phyloP scores from a whole-genome alignment of 441 rosid species.

The Erysimum pusillum region DNA sequence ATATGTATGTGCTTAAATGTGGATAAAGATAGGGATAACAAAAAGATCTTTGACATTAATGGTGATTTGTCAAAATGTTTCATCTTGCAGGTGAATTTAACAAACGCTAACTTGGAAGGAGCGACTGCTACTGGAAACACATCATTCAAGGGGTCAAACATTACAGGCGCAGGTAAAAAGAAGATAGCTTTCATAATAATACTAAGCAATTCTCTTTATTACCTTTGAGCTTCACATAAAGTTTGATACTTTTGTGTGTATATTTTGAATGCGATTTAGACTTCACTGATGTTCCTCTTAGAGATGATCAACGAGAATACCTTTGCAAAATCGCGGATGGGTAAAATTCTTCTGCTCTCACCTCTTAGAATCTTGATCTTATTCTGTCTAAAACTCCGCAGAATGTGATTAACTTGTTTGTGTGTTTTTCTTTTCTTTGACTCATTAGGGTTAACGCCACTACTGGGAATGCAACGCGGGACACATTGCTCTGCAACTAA shows the following conservation, averaged over 20 bases:
- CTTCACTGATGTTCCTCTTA: slow-evolving; percentile 89
- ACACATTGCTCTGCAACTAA: slow-evolving; percentile 80
- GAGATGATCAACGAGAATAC: slow-evolving; percentile 88
- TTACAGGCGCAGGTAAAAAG: slow-evolving; percentile 72
- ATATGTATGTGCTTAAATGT: neutral
- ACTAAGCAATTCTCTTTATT: neutral
- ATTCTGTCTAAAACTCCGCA: slow-evolving; percentile 2
- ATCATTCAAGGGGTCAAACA: slow-evolving; percentile 85
- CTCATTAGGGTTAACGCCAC: slow-evolving; percentile 69
- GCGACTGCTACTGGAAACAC: slow-evolving; percentile 88
- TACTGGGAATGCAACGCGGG: slow-evolving; percentile 85
- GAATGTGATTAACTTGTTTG: slow-evolving; percentile 5
- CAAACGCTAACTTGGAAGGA: slow-evolving; percentile 93
- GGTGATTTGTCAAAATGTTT: neutral
- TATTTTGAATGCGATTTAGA: slow-evolving; percentile 55
- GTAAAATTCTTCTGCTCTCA: slow-evolving; percentile 47
- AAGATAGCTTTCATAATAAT: slow-evolving; percentile 22
- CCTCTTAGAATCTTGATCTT: neutral
- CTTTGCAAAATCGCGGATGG: slow-evolving; percentile 90
- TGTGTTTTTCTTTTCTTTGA: neutral
- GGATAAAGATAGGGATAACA: slow-evolving; percentile 1
- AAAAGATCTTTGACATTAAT: slow-evolving; percentile 12
- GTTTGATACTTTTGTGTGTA: slow-evolving; percentile 10
- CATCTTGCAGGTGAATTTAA: slow-evolving; percentile 71
- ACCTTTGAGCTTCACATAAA: slow-evolving; percentile 6